Percentiles rank a stretch among this genome's conserved stretches.
Evolutionary conservation across 108 stramenopile species (phyloP).

Genomic region (Skeletonema menzelii): DNA sequence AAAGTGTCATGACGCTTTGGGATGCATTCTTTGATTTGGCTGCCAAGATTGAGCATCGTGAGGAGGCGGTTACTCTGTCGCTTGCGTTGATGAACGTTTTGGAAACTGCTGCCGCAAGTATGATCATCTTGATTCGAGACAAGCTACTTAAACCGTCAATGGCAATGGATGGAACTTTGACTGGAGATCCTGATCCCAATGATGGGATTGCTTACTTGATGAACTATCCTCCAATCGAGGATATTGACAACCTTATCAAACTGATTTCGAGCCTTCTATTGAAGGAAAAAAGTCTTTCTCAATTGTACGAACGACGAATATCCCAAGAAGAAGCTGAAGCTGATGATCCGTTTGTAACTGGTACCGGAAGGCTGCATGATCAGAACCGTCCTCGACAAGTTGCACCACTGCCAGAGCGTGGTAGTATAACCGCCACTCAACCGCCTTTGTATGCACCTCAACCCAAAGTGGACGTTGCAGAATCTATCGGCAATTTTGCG

Average conservation of each 20-base stretch:
- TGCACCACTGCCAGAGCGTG: background rate
- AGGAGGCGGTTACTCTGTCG: constrained; percentile 25
- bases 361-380: background rate
- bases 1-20: constrained; percentile 48
- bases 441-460: background rate
- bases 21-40: constrained; percentile 61
- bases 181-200: constrained; percentile 45
- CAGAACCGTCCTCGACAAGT: background rate
- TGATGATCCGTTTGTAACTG: constrained; percentile 25
- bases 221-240: constrained; percentile 66
- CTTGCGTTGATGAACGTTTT: constrained; percentile 59
- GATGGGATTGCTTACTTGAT: constrained; percentile 57
- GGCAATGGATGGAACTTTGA: constrained; percentile 26
- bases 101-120: constrained; percentile 64
- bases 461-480: background rate
- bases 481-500: background rate
- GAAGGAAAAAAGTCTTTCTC: constrained; percentile 33
- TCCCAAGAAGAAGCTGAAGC: constrained; percentile 32
- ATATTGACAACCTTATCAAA: constrained; percentile 49
- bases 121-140: constrained; percentile 63
- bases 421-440: background rate
- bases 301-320: constrained; percentile 33
- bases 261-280: constrained; percentile 40
- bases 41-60: constrained; percentile 11
- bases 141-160: constrained; percentile 38